phyloP scores from a whole-genome alignment of 345 rosid species.

The Hibiscus trionum region DNA sequence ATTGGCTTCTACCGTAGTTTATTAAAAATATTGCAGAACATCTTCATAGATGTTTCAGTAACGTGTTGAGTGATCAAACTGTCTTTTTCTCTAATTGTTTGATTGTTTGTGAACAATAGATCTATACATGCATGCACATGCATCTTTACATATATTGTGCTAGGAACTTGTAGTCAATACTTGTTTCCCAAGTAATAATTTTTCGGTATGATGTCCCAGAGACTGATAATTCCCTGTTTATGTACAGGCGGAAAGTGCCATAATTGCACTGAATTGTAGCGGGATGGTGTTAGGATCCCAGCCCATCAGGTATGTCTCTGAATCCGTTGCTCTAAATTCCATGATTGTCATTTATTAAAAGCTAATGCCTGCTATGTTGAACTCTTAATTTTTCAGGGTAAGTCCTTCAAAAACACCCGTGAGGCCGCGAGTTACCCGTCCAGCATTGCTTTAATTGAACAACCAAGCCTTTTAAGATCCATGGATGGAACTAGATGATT shows the following conservation, averaged over 20 bases:
- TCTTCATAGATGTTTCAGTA: background rate
- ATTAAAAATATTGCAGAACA: background rate
- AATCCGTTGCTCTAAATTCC: background rate
- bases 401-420: constrained; percentile 85
- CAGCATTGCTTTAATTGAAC: constrained; percentile 24
- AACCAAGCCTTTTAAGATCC: constrained; percentile 15
- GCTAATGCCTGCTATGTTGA: background rate
- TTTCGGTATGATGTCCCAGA: too few species aligned
- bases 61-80: background rate
- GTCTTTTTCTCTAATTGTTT: background rate
- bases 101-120: background rate
- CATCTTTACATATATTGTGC: background rate
- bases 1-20: background rate
- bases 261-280: constrained; percentile 62
- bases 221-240: constrained; percentile 7
- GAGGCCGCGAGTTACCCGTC: constrained; percentile 59
- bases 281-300: constrained; percentile 66
- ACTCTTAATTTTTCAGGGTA: constrained; percentile 36
- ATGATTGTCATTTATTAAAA: background rate
- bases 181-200: background rate
- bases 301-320: constrained; percentile 46
- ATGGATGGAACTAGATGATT: constrained; percentile 25
- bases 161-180: background rate
- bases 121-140: background rate
- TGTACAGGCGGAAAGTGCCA: constrained; percentile 79